Conservation (phyloP, 2,329 filamentous ascomycete genomes). For the Aspergillus persii region DNA sequence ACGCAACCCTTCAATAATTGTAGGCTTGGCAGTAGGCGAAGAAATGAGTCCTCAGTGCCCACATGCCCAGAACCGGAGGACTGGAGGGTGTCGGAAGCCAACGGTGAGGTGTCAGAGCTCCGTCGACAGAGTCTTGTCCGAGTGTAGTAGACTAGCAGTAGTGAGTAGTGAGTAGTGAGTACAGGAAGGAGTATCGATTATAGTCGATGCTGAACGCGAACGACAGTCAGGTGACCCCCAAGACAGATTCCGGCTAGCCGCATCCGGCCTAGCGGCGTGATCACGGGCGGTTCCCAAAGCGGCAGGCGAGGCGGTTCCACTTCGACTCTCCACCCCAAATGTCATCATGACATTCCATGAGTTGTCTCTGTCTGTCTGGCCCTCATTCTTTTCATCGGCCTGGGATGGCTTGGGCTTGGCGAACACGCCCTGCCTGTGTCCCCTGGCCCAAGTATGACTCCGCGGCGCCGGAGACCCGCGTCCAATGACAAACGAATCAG, state of each 20-base stretch:
- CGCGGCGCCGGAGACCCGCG: neutral
- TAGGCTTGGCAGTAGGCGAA: slow-evolving; percentile 8
- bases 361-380: neutral
- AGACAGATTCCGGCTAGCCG: neutral
- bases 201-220: too few species aligned
- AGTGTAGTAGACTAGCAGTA: too few species aligned
- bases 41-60: neutral
- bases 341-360: neutral
- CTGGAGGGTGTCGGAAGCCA: too few species aligned
- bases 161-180: too few species aligned
- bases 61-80: neutral
- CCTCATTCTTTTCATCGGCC: too few species aligned
- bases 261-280: neutral
- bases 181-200: too few species aligned
- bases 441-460: too few species aligned
- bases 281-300: neutral
- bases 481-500: neutral
- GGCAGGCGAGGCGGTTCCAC: neutral
- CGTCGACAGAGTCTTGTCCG: too few species aligned
- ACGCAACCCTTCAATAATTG: slow-evolving; percentile 9
- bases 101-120: too few species aligned
- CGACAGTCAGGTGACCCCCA: too few species aligned
- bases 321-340: neutral
- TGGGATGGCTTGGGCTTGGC: neutral
- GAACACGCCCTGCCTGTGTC: neutral